Percentiles rank a stretch among this genome's conserved stretches.
Evolutionary conservation across 1,139 yeast genomes (phyloP).

Genomic region (Komagataea norvegica): DNA sequence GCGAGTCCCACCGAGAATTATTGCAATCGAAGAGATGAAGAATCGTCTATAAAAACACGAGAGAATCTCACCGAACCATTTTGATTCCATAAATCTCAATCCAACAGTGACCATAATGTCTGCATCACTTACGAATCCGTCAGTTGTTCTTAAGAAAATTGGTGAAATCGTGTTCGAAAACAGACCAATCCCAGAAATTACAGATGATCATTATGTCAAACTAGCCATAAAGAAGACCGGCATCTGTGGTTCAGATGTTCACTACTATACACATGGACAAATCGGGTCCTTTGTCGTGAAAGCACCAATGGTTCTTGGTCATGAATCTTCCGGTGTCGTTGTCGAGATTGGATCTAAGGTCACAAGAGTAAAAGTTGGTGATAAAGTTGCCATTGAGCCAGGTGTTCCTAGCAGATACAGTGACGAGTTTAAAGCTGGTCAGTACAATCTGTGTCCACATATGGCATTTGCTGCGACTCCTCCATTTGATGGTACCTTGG

Average conservation of each 20-base stretch:
- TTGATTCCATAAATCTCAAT: too few relatives aligned
- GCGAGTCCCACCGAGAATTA: neutral
- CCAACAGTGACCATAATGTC: too few relatives aligned
- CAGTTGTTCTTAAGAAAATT: conserved; percentile 63
- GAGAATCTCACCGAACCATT: too few relatives aligned
- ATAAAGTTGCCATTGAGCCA: conserved; percentile 57
- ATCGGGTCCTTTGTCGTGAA: conserved; percentile 65
- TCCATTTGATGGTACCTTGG: conserved; percentile 66
- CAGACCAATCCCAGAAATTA: conserved; percentile 58
- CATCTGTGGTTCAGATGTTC: conserved; percentile 85
- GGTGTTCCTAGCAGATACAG: conserved; percentile 75
- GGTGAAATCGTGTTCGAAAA: conserved; percentile 63
- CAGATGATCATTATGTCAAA: conserved; percentile 64
- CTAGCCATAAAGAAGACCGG: conserved; percentile 71
- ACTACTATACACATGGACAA: conserved; percentile 73
- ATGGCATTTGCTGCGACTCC: conserved; percentile 91
- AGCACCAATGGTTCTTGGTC: conserved; percentile 70
- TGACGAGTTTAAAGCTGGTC: conserved; percentile 68
- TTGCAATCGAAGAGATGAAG: too few relatives aligned
- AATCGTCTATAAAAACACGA: too few relatives aligned
- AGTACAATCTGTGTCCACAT: conserved; percentile 74
- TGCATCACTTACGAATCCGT: conserved; percentile 17
- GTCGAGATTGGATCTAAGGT: conserved; percentile 63
- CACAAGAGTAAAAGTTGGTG: conserved; percentile 61
- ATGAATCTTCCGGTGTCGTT: conserved; percentile 71